Base-by-base conservation (phyloP, 768 basidiomycete species). In the Mycena albidolilacea region DNA sequence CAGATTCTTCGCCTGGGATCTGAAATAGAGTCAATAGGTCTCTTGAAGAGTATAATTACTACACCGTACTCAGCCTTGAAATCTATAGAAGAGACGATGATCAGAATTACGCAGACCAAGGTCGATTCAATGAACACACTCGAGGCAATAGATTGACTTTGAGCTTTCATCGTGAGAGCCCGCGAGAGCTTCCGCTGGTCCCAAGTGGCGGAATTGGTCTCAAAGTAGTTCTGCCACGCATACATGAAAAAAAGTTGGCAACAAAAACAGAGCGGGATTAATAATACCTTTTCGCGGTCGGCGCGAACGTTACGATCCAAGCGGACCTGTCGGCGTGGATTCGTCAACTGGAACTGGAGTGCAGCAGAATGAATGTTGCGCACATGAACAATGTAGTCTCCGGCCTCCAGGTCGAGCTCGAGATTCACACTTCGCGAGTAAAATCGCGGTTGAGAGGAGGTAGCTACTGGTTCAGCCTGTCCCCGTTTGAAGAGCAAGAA, bases 401-500 rank as follows among this genome's bases (percentile, higher is more conserved):
- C 81, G 30, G 78, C 76, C 35, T 79, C 75, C 11, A 82, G 72
- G 17, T 69, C 21, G 7, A 79, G 12, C 48, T 82, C 81, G 5
- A 78, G 58, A 62, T 81, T 82, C 21, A 81, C 79, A 62, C 81
- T 81, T 10, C 80, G 76, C 10, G 76, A 70, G 21, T 52, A 77
- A 46, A 55, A 58, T 7, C 69, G 58, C 9, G 78, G 64, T 7
- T 72, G 52, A 37, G 76, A 73, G 3, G 81, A 81, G 11, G 70
- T 52, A 0, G 74, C 74, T 7, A 80, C 64, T 11, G 78, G 75
- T 41, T 80, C 75, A 38, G 65, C 78, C 66, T 78, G 79, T 8
- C 82, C 83, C 60, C 80, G 79, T 67, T 81, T 81, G 79, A 80
- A 85, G 7, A 86, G 67, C 10, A 81, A 67, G 67, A 85, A 85